Base-by-base conservation (phyloP, 768 basidiomycete species). In the Rhizopogon rudus region DNA sequence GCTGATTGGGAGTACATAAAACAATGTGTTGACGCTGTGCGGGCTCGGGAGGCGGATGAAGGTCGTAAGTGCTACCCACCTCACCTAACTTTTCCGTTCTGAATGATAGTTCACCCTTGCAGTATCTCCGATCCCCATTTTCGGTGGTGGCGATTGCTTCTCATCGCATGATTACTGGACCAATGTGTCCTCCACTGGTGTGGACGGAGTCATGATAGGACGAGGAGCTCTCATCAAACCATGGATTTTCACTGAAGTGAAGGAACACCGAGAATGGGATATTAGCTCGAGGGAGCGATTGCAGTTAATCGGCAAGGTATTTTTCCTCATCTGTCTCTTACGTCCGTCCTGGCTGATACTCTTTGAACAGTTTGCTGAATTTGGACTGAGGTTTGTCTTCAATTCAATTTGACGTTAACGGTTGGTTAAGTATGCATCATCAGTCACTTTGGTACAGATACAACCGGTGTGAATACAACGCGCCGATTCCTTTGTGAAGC, bases 1-100 rank as follows among this genome's bases (percentile, higher is more conserved):
- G 95, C 96, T 9, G 95, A 99, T 66, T 99, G 96, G 93, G 81
- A 81, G 37, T 99, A 98, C 68, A 91, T 97, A 68, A 88, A 86
- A 66, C 74, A 84, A 61, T 97, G 96, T 63, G 91, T 91, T 2
- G 81, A 87, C 6, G 84, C 86, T 8, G 87, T 96, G 22, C 83
- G 94, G 8, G 77, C 77, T 4, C 69, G 75, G 40, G 87, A 90
- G 67, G 80, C 75, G 20, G 88, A 91, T 9, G 82, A 88, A 66
- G 86, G 84, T 64, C 55, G 90, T 90, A 62, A 55, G 85, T 77
- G 40, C 12, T 35, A n/a, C n/a, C 17, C 16, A 41, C 44, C 40
- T 40, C 48, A 50, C 31, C 28, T 17, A 8, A 28, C 9, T 49
- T 40, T 40, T 28, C n/a, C 31, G 5, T 51, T 9, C 28, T 54